phyloP scores from a whole-genome alignment of 352 stramenopile genomes.

The Pythium oligandrum region DNA sequence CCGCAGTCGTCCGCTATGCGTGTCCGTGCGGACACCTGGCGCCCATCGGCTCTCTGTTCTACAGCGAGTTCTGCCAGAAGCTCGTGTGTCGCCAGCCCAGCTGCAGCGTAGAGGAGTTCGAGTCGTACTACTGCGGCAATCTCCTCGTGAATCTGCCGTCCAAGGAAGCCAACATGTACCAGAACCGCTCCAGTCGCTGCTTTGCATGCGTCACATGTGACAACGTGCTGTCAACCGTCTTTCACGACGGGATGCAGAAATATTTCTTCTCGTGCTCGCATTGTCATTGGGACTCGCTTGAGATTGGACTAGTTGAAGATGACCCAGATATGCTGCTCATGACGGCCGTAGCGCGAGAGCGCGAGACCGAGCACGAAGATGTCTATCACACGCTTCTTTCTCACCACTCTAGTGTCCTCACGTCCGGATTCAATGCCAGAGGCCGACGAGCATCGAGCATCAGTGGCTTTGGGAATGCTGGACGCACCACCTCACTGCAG shows the following conservation, averaged over 20 bases:
- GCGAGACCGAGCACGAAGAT: conserved; percentile 66
- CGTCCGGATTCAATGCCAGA: not conserved
- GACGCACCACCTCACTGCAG: conserved; percentile 31
- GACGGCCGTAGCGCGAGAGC: conserved; percentile 70
- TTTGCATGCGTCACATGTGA: conserved; percentile 73
- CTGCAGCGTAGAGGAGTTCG: conserved; percentile 83
- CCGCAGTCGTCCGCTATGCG: conserved; percentile 54
- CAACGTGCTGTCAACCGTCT: conserved; percentile 62
- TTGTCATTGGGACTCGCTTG: conserved; percentile 83
- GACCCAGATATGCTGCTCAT: conserved; percentile 83
- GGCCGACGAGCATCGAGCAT: not conserved
- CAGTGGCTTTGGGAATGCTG: not conserved
- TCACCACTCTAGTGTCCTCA: conserved; percentile 22
- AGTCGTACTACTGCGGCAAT: conserved; percentile 86
- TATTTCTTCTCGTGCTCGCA: conserved; percentile 83
- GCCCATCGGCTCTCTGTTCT: conserved; percentile 60
- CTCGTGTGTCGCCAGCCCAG: conserved; percentile 58
- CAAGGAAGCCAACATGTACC: conserved; percentile 82
- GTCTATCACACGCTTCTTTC: conserved; percentile 69
- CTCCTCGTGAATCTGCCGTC: conserved; percentile 84
- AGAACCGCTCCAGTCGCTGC: conserved; percentile 84
- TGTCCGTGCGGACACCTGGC: conserved; percentile 68
- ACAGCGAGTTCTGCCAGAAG: conserved; percentile 72
- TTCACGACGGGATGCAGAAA: conserved; percentile 43
- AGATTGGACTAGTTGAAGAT: conserved; percentile 55